Conservation (phyloP, 148 eudicot genomes). For the Chenopodium formosanum region DNA sequence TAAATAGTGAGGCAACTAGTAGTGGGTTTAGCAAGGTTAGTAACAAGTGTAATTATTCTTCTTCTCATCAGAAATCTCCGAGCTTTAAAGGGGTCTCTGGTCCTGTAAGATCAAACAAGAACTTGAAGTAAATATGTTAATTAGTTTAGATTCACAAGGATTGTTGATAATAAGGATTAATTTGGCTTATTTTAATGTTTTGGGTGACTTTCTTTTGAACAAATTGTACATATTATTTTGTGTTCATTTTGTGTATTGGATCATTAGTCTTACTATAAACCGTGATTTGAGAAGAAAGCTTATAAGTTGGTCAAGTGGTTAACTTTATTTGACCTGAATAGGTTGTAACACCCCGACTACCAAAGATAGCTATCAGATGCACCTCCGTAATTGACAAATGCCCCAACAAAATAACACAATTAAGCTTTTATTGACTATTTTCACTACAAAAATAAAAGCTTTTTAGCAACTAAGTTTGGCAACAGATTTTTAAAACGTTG, state of each 20-base stretch:
- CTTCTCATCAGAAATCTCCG: slow-evolving; percentile 49
- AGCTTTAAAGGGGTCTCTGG: slow-evolving; percentile 33
- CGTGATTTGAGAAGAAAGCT: too few species aligned
- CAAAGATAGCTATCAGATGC: too few species aligned
- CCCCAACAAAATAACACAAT: too few species aligned
- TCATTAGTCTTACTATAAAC: too few species aligned
- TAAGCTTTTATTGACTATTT: too few species aligned
- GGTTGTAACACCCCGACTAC: too few species aligned
- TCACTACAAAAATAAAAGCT: too few species aligned
- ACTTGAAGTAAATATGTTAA: slow-evolving; percentile 14
- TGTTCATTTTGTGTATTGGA: background rate
- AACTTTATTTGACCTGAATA: too few species aligned
- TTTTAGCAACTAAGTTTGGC: too few species aligned
- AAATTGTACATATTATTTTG: background rate
- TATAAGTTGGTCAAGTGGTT: too few species aligned
- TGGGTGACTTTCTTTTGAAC: background rate
- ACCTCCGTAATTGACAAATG: too few species aligned
- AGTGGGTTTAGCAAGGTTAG: slow-evolving; percentile 35
- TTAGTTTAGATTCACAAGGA: slow-evolving; percentile 11
- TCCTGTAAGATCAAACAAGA: slow-evolving; percentile 25
- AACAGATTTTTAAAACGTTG: too few species aligned
- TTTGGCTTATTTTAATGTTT: background rate
- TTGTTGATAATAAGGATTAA: background rate
- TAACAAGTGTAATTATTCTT: slow-evolving; percentile 21
- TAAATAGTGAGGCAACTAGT: slow-evolving; percentile 52